A percentile compares a stretch with the other conserved stretches of the same genome.
Conservation (phyloP, 352 stramenopile genomes). For the Pythium volutum region DNA sequence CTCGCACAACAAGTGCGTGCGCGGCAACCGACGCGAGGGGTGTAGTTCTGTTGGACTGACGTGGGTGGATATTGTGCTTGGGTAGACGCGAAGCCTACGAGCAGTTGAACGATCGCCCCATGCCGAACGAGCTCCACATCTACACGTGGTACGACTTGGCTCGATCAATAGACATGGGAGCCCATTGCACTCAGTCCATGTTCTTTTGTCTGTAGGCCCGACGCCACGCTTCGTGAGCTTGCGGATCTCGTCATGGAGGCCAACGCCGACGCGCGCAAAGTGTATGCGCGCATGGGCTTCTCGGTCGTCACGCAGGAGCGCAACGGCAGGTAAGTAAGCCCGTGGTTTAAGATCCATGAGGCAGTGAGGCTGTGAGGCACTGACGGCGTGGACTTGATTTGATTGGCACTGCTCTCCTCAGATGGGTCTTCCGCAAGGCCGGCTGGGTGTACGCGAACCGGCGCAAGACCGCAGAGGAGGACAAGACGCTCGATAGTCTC, state of each 20-base stretch:
- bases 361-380: neutral
- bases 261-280: conserved; percentile 49
- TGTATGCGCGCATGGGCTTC: conserved; percentile 54
- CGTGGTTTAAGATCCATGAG: neutral
- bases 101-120: conserved; percentile 42
- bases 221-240: conserved; percentile 69
- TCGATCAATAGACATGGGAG: neutral
- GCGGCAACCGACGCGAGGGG: neutral
- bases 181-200: neutral
- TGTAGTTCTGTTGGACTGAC: neutral
- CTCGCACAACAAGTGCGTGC: conserved; percentile 44
- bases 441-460: conserved; percentile 56
- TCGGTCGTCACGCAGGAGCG: conserved; percentile 55
- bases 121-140: conserved; percentile 64
- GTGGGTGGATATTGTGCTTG: neutral
- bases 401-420: conserved; percentile 13
- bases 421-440: conserved; percentile 55
- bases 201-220: conserved; percentile 34
- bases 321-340: conserved; percentile 37
- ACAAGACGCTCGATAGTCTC: conserved; percentile 60
- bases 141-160: conserved; percentile 53
- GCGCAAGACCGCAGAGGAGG: conserved; percentile 48
- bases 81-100: conserved; percentile 60
- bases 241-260: conserved; percentile 68
- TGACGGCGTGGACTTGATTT: neutral